Conservation (phyloP, 805 yeast species). For the Kodamaea jinghongensis region DNA sequence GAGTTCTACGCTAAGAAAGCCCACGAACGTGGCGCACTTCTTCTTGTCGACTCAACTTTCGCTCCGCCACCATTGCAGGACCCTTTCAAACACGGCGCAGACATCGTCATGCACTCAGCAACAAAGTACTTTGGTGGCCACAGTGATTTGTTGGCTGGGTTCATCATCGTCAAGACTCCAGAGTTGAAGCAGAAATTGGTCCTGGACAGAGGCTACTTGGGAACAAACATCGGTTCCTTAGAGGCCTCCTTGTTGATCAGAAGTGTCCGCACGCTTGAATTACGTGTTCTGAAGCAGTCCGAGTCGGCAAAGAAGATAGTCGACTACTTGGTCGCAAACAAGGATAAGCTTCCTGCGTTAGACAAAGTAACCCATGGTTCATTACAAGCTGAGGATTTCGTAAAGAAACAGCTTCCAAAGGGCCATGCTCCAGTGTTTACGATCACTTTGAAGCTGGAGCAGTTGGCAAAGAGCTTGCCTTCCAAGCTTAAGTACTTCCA, state of each 20-base stretch:
- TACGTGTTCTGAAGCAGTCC: constrained; percentile 69
- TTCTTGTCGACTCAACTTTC: constrained; percentile 81
- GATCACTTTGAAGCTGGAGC: constrained; percentile 48
- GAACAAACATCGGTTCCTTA: constrained; percentile 75
- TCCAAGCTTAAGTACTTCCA: constrained; percentile 65
- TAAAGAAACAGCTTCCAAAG: constrained; percentile 61
- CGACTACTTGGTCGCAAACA: constrained; percentile 52
- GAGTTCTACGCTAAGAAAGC: constrained; percentile 63
- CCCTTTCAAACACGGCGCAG: constrained; percentile 82
- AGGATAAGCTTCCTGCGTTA: constrained; percentile 46
- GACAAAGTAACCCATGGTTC: constrained; percentile 66
- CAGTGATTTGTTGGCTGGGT: constrained; percentile 84
- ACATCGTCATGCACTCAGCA: constrained; percentile 87
- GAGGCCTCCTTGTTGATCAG: constrained; percentile 74
- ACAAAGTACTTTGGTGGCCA: constrained; percentile 97
- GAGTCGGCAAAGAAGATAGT: constrained; percentile 62
- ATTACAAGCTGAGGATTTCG: constrained; percentile 67
- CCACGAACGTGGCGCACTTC: constrained; percentile 69
- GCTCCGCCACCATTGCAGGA: constrained; percentile 90
- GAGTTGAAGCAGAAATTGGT: constrained; percentile 46
- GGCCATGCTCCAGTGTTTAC: constrained; percentile 75
- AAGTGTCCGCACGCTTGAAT: constrained; percentile 75
- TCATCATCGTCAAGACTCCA: constrained; percentile 61
- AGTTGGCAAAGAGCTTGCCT: constrained; percentile 63
- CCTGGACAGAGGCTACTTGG: constrained; percentile 66